Conservation (phyloP, 2,329 filamentous ascomycete genomes). For the Cryphonectria japonica region DNA sequence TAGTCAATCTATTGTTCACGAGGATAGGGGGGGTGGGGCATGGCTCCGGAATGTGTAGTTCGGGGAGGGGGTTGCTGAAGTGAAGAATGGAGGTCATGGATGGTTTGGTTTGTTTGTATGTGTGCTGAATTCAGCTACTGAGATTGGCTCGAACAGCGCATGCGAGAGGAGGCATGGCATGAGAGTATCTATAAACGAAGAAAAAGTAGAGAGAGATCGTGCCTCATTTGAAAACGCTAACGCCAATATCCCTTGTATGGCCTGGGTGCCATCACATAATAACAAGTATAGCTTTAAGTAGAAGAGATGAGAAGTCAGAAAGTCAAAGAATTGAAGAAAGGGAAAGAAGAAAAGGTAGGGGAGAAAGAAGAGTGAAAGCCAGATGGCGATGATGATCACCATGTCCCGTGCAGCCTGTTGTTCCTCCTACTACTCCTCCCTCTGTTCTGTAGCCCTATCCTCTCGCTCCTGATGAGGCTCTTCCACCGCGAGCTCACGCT, state of each 20-base stretch:
- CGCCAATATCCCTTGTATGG: background rate
- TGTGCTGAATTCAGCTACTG: conserved; percentile 4
- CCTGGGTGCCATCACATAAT: background rate
- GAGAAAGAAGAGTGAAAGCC: conserved; percentile 10
- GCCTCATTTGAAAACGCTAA: conserved; percentile 11
- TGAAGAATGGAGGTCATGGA: conserved; percentile 3
- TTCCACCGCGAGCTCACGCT: conserved; percentile 65
- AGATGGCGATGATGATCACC: conserved; percentile 47
- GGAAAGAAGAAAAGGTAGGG: background rate
- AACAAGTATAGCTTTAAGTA: background rate
- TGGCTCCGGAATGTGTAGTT: background rate
- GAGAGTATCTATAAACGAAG: conserved; percentile 13
- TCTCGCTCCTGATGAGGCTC: conserved; percentile 61
- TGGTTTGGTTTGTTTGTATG: conserved; percentile 1
- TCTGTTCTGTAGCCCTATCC: conserved; percentile 59
- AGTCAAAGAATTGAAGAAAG: background rate
- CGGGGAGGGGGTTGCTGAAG: background rate
- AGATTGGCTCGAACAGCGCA: conserved; percentile 14
- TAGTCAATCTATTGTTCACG: background rate
- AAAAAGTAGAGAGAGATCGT: conserved; percentile 19
- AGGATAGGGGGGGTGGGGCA: background rate
- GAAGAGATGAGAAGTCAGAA: conserved; percentile 15
- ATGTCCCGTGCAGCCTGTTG: conserved; percentile 56
- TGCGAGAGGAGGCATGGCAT: conserved; percentile 7
- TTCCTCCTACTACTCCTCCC: conserved; percentile 45